phyloP scores from a whole-genome alignment of 2,329 filamentous ascomycete species.

The Colletotrichum karsti region DNA sequence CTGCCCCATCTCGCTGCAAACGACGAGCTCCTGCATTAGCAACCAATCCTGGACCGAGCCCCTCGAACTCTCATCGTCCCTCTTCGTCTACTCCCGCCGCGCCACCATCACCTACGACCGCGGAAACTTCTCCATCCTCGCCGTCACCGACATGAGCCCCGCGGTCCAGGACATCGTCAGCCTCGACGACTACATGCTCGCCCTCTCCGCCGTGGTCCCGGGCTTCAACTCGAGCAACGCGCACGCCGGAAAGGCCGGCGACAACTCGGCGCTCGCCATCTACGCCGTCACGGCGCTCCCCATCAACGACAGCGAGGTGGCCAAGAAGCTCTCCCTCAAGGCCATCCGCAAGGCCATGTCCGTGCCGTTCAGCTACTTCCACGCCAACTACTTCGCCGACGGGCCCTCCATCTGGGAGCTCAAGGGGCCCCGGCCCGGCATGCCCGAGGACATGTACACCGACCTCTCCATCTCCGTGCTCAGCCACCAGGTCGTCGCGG shows the following conservation, averaged over 20 bases:
- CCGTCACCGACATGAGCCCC: slow-evolving; percentile 11
- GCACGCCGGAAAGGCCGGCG: background rate
- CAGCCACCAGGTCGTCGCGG: slow-evolving; percentile 23
- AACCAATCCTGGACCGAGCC: slow-evolving; percentile 4
- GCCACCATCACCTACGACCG: slow-evolving; percentile 24
- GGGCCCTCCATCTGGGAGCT: slow-evolving; percentile 20
- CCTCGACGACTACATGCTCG: slow-evolving; percentile 17
- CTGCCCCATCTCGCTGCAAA: slow-evolving; percentile 15
- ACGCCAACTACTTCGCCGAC: slow-evolving; percentile 11
- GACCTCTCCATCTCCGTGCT: slow-evolving; percentile 15
- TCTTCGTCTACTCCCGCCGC: slow-evolving; percentile 12
- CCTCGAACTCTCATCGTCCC: slow-evolving; percentile 4
- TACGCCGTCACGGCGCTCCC: slow-evolving; percentile 24
- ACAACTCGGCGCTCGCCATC: slow-evolving; percentile 23
- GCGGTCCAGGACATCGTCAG: background rate
- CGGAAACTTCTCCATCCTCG: slow-evolving; percentile 21
- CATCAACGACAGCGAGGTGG: slow-evolving; percentile 24
- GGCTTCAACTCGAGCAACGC: slow-evolving; percentile 9
- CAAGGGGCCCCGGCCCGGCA: background rate
- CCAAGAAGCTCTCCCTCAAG: slow-evolving; percentile 18
- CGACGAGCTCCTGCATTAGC: slow-evolving; percentile 5
- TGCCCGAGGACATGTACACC: slow-evolving; percentile 19
- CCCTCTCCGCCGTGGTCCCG: slow-evolving; percentile 15
- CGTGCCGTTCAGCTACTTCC: slow-evolving; percentile 24
- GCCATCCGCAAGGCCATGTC: slow-evolving; percentile 23